Conservation (phyloP, 805 yeast genomes). For the Saccharomyces jurei region DNA sequence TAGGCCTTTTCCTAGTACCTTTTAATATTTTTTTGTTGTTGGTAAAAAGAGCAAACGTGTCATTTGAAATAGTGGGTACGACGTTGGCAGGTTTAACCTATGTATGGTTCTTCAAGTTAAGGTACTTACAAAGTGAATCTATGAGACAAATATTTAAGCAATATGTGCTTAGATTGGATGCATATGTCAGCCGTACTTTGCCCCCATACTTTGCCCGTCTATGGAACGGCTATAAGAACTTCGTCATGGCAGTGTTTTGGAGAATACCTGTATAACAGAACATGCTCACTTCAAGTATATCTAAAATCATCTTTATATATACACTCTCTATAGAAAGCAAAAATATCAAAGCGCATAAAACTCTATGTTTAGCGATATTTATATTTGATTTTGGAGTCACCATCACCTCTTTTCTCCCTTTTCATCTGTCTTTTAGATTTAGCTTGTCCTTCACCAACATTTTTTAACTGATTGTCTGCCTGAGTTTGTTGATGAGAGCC, state of each 20-base stretch:
- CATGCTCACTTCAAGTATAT: background rate
- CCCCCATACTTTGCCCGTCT: constrained; percentile 31
- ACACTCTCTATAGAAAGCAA: background rate
- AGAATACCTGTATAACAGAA: constrained; percentile 10
- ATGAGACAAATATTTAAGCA: constrained; percentile 44
- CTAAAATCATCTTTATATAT: background rate
- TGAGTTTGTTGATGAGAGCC: constrained; percentile 2
- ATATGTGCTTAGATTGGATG: constrained; percentile 37
- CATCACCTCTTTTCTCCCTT: constrained; percentile 34
- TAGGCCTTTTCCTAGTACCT: constrained; percentile 34
- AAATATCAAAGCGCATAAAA: background rate
- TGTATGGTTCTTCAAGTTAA: constrained; percentile 48
- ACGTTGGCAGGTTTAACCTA: constrained; percentile 38
- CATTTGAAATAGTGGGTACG: constrained; percentile 9
- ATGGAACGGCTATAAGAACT: constrained; percentile 18
- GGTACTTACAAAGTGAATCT: constrained; percentile 49
- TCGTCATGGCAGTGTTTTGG: constrained; percentile 13
- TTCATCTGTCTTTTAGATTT: constrained; percentile 37
- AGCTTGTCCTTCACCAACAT: constrained; percentile 4
- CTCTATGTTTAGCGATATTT: constrained; percentile 13
- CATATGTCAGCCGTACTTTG: constrained; percentile 29
- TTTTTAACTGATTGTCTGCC: background rate
- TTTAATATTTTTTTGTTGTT: constrained; percentile 34
- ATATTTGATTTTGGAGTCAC: constrained; percentile 29
- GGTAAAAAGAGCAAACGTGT: constrained; percentile 22